Evolutionary conservation across 1,284 basidiomycete species (phyloP), one percentile per base, ranked within the genome.

Genomic region (Trichosporon inkin): DNA sequence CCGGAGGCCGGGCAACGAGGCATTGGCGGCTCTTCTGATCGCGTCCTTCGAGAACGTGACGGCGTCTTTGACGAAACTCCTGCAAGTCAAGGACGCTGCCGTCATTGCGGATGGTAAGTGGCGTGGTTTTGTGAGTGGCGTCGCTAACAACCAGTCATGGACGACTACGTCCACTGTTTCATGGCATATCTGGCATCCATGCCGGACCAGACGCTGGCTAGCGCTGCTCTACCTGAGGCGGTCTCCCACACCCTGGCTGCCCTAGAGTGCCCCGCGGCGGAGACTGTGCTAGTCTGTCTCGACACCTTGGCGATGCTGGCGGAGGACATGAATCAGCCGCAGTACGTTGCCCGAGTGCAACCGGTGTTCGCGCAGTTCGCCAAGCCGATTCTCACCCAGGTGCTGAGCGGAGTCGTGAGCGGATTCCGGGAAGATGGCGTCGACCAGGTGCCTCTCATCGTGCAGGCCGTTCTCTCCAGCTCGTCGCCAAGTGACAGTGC

Each of bases 121-220:
- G 14, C 22, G n/a, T 22, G 11, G 36, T 41, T 16, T 4, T n/a
- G 58, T 61, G 20, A 20, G n/a, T 35, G 14, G 0, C 16, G 60
- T 28, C 55, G 54, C 61, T 61, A 38, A 63, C 57, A 51, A 64
- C 8, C 70, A 96, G 96, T 97, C 36, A 81, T 99, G 69, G 96
- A 99, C 75, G 96, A 99, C 75, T 99, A 95, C 69, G 77, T 93
- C 56, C 91, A 92, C 68, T 84, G 93, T 74, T 81, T 92, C 36
- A 76, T 88, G 60, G 85, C 88, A 63, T 81, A 92, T 70, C 76
- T 88, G 44, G 35, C 52, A 17, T 83, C 87, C 55, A 80, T 84
- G 1, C 91, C 94, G 1, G 84, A 89, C 60, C 80, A 90, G 38
- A 84, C 93, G 65, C 87, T 94, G 78, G 80, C 86, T 54, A 89